Base-by-base conservation (phyloP, 108 stramenopile species). In the Cyclotella kingstonii region DNA sequence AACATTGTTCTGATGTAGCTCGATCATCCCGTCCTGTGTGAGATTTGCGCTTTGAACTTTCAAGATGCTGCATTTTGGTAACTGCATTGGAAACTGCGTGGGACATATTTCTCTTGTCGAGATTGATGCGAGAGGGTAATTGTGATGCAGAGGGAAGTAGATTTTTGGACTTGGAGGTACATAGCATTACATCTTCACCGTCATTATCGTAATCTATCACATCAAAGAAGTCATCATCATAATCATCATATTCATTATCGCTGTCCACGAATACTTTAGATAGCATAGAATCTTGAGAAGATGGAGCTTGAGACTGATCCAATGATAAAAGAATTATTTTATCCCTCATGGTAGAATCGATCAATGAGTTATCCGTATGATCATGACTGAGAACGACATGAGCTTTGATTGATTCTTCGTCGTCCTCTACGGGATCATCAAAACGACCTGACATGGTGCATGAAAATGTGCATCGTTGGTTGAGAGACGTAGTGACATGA, bases 21-120 rank as follows among this genome's bases (percentile, higher is more conserved):
- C 98, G 86, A 66, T 97, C 97, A 63, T 99, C 97, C 19, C 95
- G 72, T 14, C 95, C 95, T 9, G 87, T 87, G 55, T 95, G 89
- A n/a, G 82, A 84, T 42, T 86, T 87, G 12, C 66, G 73, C 55
- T 96, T 96, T 26, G 81, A 79, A 19, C 66, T 64, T 79, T 95
- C 93, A 52, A 91, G 68, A 43, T 85, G 76, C 54, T 97, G 91
- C 90, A 95, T 95, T 61, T 89, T 85, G 27, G 61, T 74, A 17
- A 98, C 89, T 22, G 89, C 68, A 51, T 95, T 99, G 51, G 84
- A 68, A 5, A 95, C 93, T 11, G 83, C 66, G 65, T 96, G 95
- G 18, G 94, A 94, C 49, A 71, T 47, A 7, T 42, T 48, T 46
- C 40, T 51, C 8, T 56, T 64, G 42, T 68, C 31, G 46, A 90